Conservation (phyloP, 106 monocot genomes). For the Iris macrosiphon region DNA sequence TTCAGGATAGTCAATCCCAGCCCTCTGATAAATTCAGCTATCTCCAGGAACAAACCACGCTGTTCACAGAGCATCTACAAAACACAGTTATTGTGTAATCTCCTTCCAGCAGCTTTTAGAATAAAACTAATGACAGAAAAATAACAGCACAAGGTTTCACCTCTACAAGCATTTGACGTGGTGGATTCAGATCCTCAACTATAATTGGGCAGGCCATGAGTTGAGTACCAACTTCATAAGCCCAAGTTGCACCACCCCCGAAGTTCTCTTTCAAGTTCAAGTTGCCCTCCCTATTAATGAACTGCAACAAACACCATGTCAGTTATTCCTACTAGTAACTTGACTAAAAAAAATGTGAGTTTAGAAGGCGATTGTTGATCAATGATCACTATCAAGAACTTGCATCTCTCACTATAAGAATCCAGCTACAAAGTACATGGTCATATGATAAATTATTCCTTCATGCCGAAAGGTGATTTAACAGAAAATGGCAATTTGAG, state of each 20-base stretch:
- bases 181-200: constrained; percentile 85
- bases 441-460: too few relatives aligned
- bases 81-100: not conserved
- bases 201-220: constrained; percentile 78
- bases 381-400: too few relatives aligned
- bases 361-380: too few relatives aligned
- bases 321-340: too few relatives aligned
- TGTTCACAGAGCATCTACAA: constrained; percentile 92
- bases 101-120: not conserved
- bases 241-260: constrained; percentile 81
- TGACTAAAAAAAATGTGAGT: too few relatives aligned
- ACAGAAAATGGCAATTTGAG: too few relatives aligned
- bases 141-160: too few relatives aligned
- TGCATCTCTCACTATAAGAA: too few relatives aligned
- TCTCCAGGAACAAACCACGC: constrained; percentile 87
- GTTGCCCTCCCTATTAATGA: constrained; percentile 52
- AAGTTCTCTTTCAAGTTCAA: constrained; percentile 65
- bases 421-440: too few relatives aligned
- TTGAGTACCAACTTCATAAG: constrained; percentile 75
- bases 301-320: too few relatives aligned
- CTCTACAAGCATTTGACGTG: constrained; percentile 92
- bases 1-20: constrained; percentile 93
- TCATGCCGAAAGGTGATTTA: too few relatives aligned
- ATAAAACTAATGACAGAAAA: too few relatives aligned
- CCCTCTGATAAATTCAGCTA: constrained; percentile 79